Conservation (phyloP, 2,329 filamentous ascomycete genomes). For the Dothidotthia symphoricarpi region DNA sequence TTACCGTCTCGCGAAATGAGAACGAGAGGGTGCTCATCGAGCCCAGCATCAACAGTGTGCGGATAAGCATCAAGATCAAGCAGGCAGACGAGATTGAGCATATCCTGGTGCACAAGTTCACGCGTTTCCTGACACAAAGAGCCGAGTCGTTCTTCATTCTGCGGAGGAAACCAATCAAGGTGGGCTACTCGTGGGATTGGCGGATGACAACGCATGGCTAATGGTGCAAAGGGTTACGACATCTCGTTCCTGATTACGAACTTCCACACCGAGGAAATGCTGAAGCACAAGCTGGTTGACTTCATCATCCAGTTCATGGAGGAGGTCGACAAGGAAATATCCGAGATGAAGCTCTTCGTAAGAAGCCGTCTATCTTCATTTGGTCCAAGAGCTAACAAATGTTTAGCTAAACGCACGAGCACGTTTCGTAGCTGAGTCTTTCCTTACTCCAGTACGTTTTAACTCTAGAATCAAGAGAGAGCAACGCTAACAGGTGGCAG, state of each 20-base stretch:
- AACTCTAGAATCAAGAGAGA: background rate
- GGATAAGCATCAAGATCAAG: slow-evolving; percentile 98
- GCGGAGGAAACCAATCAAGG: slow-evolving; percentile 85
- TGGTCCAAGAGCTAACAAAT: slow-evolving; percentile 29
- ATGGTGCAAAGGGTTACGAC: slow-evolving; percentile 73
- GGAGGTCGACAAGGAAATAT: slow-evolving; percentile 99
- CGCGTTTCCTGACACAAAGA: slow-evolving; percentile 90
- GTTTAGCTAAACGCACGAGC: slow-evolving; percentile 87
- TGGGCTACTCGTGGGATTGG: background rate
- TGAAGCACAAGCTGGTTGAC: slow-evolving; percentile 98
- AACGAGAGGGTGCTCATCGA: slow-evolving; percentile 96
- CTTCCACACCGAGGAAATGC: slow-evolving; percentile 96
- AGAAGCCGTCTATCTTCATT: slow-evolving; percentile 37
- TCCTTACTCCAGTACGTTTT: slow-evolving; percentile 78
- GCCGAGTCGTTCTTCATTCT: slow-evolving; percentile 97
- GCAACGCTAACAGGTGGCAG: slow-evolving; percentile 8
- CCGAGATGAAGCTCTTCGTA: slow-evolving; percentile 99
- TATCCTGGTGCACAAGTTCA: slow-evolving; percentile 98
- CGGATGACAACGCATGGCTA: slow-evolving; percentile 18
- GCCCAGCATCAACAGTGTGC: slow-evolving; percentile 93
- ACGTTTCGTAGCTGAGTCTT: slow-evolving; percentile 96
- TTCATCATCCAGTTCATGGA: slow-evolving; percentile 99
- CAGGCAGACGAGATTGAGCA: slow-evolving; percentile 99
- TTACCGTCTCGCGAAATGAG: slow-evolving; percentile 91
- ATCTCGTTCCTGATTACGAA: slow-evolving; percentile 99